Evolutionary conservation across 257 asterid species (phyloP), one percentile per base, ranked within the genome.

Genomic region (Prunella vulgaris): DNA sequence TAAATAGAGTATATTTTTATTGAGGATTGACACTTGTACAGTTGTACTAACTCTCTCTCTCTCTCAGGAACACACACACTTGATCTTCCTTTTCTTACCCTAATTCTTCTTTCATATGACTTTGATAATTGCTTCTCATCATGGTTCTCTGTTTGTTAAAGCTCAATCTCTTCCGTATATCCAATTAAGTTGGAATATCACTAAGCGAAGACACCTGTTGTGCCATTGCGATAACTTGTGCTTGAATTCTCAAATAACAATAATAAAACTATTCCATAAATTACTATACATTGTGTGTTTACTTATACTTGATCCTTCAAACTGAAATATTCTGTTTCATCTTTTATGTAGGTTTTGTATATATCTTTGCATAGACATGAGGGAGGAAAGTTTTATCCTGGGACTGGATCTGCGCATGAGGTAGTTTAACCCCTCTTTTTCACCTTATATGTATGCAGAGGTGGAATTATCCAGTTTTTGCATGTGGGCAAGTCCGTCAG

Each of bases 331-430:
- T 14, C 42, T 5, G 53, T 62, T 30, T 74, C 76, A 70, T 68
- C 54, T 52, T 28, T 46, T 71, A 32, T 51, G 60, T 77, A 94
- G 99, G 99, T 94, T 78, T 75, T 94, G 84, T 91, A 94, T 75
- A 69, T 94, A 76, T 94, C 99, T n/a, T 69, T 94, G 82, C 99
- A 94, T 71, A 87, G 97, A 79, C 93, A 94, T 51, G 95, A 94
- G 84, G 93, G 86, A 77, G 99, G 99, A 49, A 85, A 78, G 76
- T 94, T 94, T 71, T 94, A 94, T 78, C 99, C 99, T 61, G 97
- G 99, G 70, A 89, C 99, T 51, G 99, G 99, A 79, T 93, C 99
- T 76, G 97, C 95, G 58, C 68, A 80, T 80, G 95, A 94, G 96
- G 97, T 93, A 82, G 22, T 70, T 63, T 10, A 66, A 24, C 28